phyloP scores from a whole-genome alignment of 2,329 filamentous ascomycete species.

The Beauveria australis region DNA sequence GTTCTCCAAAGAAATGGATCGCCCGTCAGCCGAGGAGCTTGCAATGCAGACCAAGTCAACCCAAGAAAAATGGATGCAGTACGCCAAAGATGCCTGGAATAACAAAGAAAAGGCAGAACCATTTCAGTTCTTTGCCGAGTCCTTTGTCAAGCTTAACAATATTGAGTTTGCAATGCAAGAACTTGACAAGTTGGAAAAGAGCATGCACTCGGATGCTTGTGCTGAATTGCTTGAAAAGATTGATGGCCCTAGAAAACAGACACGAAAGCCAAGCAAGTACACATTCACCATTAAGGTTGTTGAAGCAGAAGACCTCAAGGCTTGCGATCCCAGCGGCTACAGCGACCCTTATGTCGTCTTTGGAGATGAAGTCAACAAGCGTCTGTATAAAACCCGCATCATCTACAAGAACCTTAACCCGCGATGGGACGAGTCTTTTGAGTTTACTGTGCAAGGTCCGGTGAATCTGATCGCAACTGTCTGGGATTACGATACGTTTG shows the following conservation, averaged over 20 bases:
- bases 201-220: constrained; percentile 86
- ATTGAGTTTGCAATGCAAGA: constrained; percentile 91
- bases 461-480: constrained; percentile 94
- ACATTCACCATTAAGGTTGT: constrained; percentile 99
- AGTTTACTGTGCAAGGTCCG: constrained; percentile 85
- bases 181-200: constrained; percentile 80
- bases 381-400: constrained; percentile 87
- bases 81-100: constrained; percentile 88
- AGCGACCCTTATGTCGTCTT: constrained; percentile 97
- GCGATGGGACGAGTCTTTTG: constrained; percentile 93
- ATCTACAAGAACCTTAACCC: constrained; percentile 87
- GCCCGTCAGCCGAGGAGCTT: constrained; percentile 79
- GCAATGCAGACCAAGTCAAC: constrained; percentile 68
- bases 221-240: constrained; percentile 71
- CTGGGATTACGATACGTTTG: constrained; percentile 97
- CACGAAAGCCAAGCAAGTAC: constrained; percentile 71
- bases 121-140: constrained; percentile 95
- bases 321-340: constrained; percentile 89
- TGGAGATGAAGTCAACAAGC: constrained; percentile 95
- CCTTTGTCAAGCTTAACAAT: constrained; percentile 96
- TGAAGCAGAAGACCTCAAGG: constrained; percentile 93
- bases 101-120: constrained; percentile 90
- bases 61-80: constrained; percentile 87
- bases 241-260: constrained; percentile 58
- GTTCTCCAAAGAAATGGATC: constrained; percentile 89